phyloP scores from a whole-genome alignment of 2,329 filamentous ascomycete genomes.

The Trichoderma atrobrunneum region DNA sequence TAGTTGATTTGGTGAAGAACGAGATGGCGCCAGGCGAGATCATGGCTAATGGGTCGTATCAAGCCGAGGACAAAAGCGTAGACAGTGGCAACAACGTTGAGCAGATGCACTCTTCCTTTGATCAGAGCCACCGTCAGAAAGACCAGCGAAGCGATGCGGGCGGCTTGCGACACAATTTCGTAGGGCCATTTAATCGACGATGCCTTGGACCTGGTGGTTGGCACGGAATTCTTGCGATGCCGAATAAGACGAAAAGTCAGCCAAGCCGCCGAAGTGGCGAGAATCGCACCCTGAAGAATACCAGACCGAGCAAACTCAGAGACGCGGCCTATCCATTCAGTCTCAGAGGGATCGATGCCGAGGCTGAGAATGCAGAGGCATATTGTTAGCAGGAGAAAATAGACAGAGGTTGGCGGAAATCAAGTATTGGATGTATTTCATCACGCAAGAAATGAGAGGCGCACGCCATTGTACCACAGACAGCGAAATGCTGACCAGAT shows the following conservation, averaged over 20 bases:
- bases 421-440: not conserved
- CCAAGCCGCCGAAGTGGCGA: conserved; percentile 38
- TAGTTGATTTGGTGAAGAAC: conserved; percentile 50
- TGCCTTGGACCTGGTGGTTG: conserved; percentile 31
- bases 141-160: conserved; percentile 39
- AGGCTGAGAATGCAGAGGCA: conserved; percentile 16
- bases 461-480: not conserved
- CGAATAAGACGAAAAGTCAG: conserved; percentile 35
- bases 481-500: not conserved
- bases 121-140: conserved; percentile 39
- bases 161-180: conserved; percentile 43
- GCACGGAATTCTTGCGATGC: conserved; percentile 28
- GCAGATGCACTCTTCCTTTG: conserved; percentile 34
- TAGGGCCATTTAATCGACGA: conserved; percentile 41
- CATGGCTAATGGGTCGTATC: conserved; percentile 37
- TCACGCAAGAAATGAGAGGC: not conserved
- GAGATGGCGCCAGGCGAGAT: conserved; percentile 45
- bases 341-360: conserved; percentile 17
- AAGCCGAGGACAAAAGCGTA: conserved; percentile 47
- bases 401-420: not conserved
- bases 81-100: conserved; percentile 36
- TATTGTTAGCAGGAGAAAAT: not conserved
- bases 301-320: conserved; percentile 42
- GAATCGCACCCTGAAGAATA: conserved; percentile 37
- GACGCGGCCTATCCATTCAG: conserved; percentile 38